A percentile compares a stretch with the other conserved stretches of the same genome.
Conservation (phyloP, 257 asterid species). For the Paulownia fortunei region DNA sequence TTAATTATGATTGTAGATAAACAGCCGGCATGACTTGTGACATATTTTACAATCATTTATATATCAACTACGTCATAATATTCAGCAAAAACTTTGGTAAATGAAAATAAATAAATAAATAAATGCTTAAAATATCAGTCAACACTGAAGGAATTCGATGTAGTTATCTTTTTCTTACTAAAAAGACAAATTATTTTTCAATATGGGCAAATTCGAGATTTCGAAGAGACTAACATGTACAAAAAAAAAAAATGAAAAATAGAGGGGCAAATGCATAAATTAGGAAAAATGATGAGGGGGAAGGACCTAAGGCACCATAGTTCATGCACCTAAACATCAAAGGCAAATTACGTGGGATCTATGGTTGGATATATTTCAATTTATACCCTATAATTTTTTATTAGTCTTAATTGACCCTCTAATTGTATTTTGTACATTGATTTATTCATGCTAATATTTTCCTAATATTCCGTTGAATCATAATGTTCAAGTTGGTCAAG, state of each 20-base stretch:
- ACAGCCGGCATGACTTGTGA: neutral
- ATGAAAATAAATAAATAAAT: neutral
- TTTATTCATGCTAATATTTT: neutral
- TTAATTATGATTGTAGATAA: neutral
- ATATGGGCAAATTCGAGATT: too few species aligned
- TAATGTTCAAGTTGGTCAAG: neutral
- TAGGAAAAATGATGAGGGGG: neutral
- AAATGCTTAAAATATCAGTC: neutral
- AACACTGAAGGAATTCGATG: too few species aligned
- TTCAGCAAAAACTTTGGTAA: neutral
- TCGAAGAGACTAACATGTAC: too few species aligned
- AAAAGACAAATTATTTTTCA: too few species aligned
- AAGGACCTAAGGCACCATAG: neutral
- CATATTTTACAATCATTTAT: neutral
- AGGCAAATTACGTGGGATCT: neutral
- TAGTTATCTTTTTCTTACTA: too few species aligned
- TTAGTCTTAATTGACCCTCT: neutral
- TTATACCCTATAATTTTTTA: too few species aligned
- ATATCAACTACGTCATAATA: neutral
- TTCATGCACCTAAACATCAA: neutral
- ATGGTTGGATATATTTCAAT: neutral
- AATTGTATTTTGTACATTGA: neutral
- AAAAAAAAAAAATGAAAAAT: neutral
- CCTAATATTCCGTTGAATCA: neutral
- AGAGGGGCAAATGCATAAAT: neutral